Percentiles rank a stretch among this genome's conserved stretches.
Evolutionary conservation across 225 moss, liverwort and hornwort species (phyloP).

Genomic region (Straminergon stramineum): DNA sequence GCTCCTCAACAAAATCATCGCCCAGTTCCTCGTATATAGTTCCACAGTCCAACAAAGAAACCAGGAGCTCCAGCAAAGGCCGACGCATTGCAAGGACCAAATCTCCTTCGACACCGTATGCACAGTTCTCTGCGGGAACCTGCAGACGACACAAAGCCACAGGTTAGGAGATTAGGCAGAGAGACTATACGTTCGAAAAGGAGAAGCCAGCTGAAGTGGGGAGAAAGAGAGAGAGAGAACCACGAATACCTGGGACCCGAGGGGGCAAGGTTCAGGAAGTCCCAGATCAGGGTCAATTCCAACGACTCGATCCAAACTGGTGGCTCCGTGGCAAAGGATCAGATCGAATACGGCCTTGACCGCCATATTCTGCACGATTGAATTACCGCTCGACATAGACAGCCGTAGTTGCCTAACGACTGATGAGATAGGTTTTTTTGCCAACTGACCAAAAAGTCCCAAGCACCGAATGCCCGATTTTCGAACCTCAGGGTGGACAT

Average conservation of each 20-base stretch:
- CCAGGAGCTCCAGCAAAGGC: constrained; percentile 31
- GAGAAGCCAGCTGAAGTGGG: background rate
- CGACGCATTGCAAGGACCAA: constrained; percentile 8
- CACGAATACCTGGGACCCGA: constrained; percentile 32
- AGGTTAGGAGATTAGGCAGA: background rate
- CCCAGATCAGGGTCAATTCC: constrained; percentile 35
- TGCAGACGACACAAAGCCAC: background rate
- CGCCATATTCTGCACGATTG: constrained; percentile 73
- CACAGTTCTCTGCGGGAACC: constrained; percentile 6
- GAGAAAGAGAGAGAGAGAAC: background rate
- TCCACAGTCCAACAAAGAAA: constrained; percentile 40
- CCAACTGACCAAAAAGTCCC: constrained; percentile 68
- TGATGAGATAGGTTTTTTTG: constrained; percentile 37
- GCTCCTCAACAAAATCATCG: constrained; percentile 16
- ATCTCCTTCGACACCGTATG: constrained; percentile 20
- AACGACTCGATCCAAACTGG: constrained; percentile 49
- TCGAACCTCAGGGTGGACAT: constrained; percentile 77
- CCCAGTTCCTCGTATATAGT: constrained; percentile 34
- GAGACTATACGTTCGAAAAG: background rate
- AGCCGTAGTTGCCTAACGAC: constrained; percentile 54
- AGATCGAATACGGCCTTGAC: constrained; percentile 85
- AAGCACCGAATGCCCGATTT: constrained; percentile 79
- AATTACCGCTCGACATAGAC: constrained; percentile 40
- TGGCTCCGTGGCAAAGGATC: constrained; percentile 71
- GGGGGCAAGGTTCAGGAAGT: constrained; percentile 23